Evolutionary conservation across 441 rosid species (phyloP).

Genomic region (Erodium texanum): DNA sequence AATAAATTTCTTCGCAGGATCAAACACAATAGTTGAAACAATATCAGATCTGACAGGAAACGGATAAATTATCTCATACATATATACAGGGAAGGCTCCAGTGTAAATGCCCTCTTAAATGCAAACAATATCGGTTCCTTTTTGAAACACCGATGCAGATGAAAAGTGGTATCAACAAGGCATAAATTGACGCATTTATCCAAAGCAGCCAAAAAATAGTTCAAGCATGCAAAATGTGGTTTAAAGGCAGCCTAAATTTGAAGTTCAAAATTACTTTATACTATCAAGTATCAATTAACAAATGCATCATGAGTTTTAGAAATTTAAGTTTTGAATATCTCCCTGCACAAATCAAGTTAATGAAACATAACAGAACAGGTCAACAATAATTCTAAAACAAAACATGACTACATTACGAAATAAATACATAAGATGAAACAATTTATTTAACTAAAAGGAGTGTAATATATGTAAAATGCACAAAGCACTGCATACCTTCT

Average conservation of each 20-base stretch:
- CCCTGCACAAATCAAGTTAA: background rate
- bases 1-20: background rate
- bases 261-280: background rate
- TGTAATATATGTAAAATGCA: background rate
- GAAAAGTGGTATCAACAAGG: background rate
- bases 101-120: too few species aligned
- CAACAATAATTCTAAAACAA: too few species aligned
- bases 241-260: background rate
- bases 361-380: too few species aligned
- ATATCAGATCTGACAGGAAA: background rate
- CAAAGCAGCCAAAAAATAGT: background rate
- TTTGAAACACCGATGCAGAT: too few species aligned
- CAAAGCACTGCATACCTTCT: conserved; percentile 44
- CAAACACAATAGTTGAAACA: background rate
- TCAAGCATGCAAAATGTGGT: background rate
- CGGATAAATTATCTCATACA: background rate
- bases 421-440: too few species aligned
- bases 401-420: too few species aligned
- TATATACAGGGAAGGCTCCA: too few species aligned
- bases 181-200: background rate
- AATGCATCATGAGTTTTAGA: background rate
- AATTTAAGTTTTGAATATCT: background rate
- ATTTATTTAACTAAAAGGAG: background rate
- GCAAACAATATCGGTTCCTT: too few species aligned
- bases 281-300: too few species aligned